Conservation (phyloP, 352 stramenopile species). For the Pythium coloratum region DNA sequence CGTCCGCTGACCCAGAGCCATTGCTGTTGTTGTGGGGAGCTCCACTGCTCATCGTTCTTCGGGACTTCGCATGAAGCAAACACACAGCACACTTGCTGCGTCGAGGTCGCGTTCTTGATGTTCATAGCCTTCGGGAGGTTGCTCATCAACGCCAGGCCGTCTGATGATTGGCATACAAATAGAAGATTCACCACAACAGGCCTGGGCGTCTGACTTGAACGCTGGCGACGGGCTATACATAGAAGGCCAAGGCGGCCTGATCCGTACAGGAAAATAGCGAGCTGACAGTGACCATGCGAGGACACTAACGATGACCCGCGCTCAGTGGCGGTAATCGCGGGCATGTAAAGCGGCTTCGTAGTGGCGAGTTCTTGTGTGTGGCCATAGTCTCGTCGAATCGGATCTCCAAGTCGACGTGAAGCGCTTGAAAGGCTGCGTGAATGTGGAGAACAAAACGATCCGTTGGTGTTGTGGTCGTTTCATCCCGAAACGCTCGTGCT, state of each 20-base stretch:
- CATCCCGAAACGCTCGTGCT: neutral
- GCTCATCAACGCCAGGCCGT: neutral
- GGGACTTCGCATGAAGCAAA: neutral
- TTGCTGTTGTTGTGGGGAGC: neutral
- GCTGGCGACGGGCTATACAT: conserved; percentile 11
- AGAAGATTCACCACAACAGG: neutral
- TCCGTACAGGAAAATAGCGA: neutral
- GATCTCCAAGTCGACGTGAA: no score
- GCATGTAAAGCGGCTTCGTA: neutral
- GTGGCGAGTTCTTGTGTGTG: neutral
- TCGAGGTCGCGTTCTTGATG: neutral
- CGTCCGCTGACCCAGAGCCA: neutral
- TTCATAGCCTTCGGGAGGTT: neutral
- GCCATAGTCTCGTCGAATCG: no score
- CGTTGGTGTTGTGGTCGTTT: neutral
- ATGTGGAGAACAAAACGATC: neutral
- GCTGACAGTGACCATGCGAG: neutral
- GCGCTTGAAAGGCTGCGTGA: no score
- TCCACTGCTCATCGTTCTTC: conserved; percentile 13
- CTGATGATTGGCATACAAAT: conserved; percentile 20
- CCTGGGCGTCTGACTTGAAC: neutral
- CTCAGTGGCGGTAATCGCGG: no score
- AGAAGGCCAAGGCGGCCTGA: neutral
- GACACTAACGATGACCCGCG: no score
- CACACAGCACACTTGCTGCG: neutral